These are phyloP conservation scores for Alternaria dauci DNA, from an alignment of 2,329 filamentous ascomycete species.

Conservation along the genomic window DNA sequence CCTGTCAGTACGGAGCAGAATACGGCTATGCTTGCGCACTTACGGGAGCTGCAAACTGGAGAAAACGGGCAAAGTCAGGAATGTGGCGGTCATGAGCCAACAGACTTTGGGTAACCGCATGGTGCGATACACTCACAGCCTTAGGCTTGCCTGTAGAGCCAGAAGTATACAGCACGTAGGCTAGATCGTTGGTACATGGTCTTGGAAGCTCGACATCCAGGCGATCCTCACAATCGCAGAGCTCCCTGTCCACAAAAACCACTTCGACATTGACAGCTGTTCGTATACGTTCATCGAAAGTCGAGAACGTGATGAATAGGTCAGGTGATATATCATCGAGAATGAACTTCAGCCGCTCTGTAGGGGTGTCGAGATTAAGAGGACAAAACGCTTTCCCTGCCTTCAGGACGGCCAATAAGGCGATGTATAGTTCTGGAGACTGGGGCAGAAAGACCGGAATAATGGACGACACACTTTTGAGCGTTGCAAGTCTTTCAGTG, in stretches of 20 bases:
- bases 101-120: constrained; percentile 80
- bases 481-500: constrained; percentile 25
- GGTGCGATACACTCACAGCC: constrained; percentile 83
- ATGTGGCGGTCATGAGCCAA: constrained; percentile 82
- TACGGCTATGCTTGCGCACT: background rate
- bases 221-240: constrained; percentile 37
- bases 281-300: constrained; percentile 54
- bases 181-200: constrained; percentile 58
- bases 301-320: constrained; percentile 70
- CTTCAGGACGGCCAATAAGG: constrained; percentile 79
- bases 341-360: constrained; percentile 81
- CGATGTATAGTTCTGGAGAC: constrained; percentile 77
- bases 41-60: constrained; percentile 84
- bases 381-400: constrained; percentile 88
- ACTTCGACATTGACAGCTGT: constrained; percentile 47
- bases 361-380: constrained; percentile 77
- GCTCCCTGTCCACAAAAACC: constrained; percentile 54
- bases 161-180: constrained; percentile 94
- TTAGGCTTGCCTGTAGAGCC: constrained; percentile 90
- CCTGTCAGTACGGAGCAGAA: constrained; percentile 5
- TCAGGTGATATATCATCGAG: constrained; percentile 76
- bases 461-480: constrained; percentile 55
- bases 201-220: background rate
- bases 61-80: constrained; percentile 77
- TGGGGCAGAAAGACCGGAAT: constrained; percentile 82